phyloP scores from a whole-genome alignment of 23 red algal species.

The Gracilariopsis chorda region DNA sequence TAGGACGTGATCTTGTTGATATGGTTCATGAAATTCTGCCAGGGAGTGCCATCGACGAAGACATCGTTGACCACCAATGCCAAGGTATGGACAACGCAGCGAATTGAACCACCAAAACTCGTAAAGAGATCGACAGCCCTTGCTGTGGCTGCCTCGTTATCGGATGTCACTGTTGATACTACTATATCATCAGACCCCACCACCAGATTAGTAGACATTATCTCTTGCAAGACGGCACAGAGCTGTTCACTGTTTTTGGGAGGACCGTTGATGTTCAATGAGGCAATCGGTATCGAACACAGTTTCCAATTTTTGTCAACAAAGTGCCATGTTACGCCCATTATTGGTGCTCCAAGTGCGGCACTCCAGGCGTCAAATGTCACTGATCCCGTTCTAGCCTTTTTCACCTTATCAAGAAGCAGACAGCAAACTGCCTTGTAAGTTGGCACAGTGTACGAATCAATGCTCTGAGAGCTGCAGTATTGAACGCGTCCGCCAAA shows the following conservation, averaged over 20 bases:
- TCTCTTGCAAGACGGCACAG: not conserved
- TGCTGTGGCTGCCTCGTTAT: not conserved
- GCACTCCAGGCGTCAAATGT: constrained; percentile 2
- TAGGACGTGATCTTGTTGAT: not conserved
- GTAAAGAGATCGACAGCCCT: not conserved
- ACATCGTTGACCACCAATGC: constrained; percentile 3
- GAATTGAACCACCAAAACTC: not conserved
- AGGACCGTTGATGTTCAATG: not conserved
- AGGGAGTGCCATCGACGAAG: not conserved
- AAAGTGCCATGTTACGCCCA: not conserved
- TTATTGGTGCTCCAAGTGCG: not conserved
- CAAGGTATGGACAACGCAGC: not conserved
- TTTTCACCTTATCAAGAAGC: not conserved
- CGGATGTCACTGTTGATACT: not conserved
- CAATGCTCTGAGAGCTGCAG: not conserved
- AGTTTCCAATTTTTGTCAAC: not conserved
- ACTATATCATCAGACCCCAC: not conserved
- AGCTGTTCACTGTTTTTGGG: constrained; percentile 1
- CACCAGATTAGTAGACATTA: not conserved
- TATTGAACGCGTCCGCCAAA: not conserved
- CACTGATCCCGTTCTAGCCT: not conserved
- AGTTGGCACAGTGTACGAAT: not conserved
- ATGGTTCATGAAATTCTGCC: not conserved
- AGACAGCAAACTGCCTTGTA: not conserved
- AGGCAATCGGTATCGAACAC: not conserved